Base-by-base conservation (phyloP, 352 stramenopile genomes). In the Paralagenidium karlingii region DNA sequence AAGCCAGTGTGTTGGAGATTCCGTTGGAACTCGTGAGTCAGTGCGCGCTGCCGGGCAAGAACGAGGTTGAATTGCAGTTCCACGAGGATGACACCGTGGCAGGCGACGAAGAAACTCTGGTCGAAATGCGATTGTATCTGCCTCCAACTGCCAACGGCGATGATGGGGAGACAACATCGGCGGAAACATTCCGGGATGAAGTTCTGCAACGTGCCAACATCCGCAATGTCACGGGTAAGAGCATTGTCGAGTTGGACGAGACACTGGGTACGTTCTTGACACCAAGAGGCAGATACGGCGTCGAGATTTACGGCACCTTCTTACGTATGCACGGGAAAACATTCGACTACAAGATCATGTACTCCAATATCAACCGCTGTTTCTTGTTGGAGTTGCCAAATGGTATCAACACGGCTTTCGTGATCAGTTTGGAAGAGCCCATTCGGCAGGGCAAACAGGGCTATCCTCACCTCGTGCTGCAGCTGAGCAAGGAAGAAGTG, bases 301-400 rank as follows among this genome's bases (percentile, higher is more conserved):
- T 99, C 43, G 93, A 99, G 64, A 88, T 99, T 58, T 98, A 98
- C 68, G 74, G 76, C 38, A 90, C 77, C 8, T 98, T 98, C 62
- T 65, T 99, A 52, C 90, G 95, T 36, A 98, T 99, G 76, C 75
- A 92, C 47, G 93, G 93, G 55, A 95, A 95, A 54, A 98, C 96
- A 50, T 99, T 98, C 63, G 94, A 98, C 78, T 98, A 98, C 84
- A 98, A 98, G 70, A 98, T 99, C 58, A 89, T 95, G 67, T 99
- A 99, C 76, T 94, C 96, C 40, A 96, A 98, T 62, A 98, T 99
- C 58, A 97, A 96, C 47, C 84, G 95, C 21, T 94, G 98, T 38
- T 99, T 98, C 53, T 51, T 99, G 19, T 62, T 99, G 40, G 87
- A 96, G 44, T 91, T 97, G 51, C 90, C 94, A 8, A 97, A 99